Percentiles rank a stretch among this genome's conserved stretches.
Evolutionary conservation across 495 filamentous ascomycete genomes (phyloP).

Genomic region (Neurospora sp.): DNA sequence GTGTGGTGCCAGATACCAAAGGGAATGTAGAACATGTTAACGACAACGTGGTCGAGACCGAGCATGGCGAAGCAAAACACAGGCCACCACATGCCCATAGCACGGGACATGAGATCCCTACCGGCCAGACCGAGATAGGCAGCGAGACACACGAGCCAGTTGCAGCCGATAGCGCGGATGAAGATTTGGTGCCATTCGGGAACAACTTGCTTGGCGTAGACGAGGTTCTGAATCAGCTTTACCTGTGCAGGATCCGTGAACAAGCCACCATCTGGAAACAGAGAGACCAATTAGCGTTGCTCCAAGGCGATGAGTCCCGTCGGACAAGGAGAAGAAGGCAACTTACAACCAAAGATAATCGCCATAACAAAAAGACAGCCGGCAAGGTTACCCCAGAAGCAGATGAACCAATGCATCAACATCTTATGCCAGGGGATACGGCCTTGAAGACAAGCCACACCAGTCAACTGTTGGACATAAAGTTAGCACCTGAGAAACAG

Average conservation of each 20-base stretch:
- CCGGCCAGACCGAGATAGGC: slow-evolving; percentile 47
- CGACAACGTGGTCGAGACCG: slow-evolving; percentile 52
- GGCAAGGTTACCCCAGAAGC: slow-evolving; percentile 50
- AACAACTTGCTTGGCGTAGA: slow-evolving; percentile 44
- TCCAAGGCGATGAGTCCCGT: not conserved
- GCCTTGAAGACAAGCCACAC: slow-evolving; percentile 43
- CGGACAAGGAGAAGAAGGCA: not conserved
- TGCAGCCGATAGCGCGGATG: slow-evolving; percentile 50
- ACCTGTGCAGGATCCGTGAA: slow-evolving; percentile 43
- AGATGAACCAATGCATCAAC: slow-evolving; percentile 44
- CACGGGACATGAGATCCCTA: slow-evolving; percentile 45
- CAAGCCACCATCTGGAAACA: slow-evolving; percentile 39
- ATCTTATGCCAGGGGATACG: slow-evolving; percentile 39
- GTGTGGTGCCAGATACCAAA: slow-evolving; percentile 43
- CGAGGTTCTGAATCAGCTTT: slow-evolving; percentile 27
- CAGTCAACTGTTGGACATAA: slow-evolving; percentile 33
- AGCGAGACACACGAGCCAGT: slow-evolving; percentile 55
- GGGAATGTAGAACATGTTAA: slow-evolving; percentile 57
- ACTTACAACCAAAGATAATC: slow-evolving; percentile 48
- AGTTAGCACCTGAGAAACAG: not conserved
- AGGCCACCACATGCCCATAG: slow-evolving; percentile 54
- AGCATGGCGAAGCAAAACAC: slow-evolving; percentile 50
- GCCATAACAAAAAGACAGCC: slow-evolving; percentile 49
- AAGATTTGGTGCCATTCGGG: slow-evolving; percentile 51
- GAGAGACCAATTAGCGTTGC: not conserved